phyloP scores from a whole-genome alignment of 805 yeast species.

The Torulaspora gathmanii region DNA sequence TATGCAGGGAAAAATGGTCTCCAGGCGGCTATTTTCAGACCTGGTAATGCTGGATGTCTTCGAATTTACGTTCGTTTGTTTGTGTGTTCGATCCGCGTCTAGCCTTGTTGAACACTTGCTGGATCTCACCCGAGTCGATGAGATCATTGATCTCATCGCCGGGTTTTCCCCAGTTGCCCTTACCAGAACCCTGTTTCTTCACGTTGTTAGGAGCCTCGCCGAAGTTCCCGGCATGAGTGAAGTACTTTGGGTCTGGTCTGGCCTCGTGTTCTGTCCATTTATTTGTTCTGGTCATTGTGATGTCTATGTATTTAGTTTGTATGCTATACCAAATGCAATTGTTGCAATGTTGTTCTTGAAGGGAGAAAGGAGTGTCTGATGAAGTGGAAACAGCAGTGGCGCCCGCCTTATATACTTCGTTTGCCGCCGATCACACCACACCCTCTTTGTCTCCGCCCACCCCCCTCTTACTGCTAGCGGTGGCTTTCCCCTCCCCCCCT shows the following conservation, averaged over 20 bases:
- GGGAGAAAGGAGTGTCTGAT: background rate
- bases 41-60: constrained; percentile 27
- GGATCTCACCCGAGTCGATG: constrained; percentile 53
- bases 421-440: constrained; percentile 4
- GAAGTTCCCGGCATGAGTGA: constrained; percentile 68
- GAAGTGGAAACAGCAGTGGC: background rate
- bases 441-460: background rate
- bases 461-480: background rate
- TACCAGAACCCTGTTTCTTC: constrained; percentile 83
- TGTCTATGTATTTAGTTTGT: background rate
- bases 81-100: constrained; percentile 51
- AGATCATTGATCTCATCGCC: constrained; percentile 73
- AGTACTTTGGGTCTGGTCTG: constrained; percentile 60
- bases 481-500: constrained; percentile 1
- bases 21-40: constrained; percentile 1
- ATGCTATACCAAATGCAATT: background rate
- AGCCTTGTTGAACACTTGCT: constrained; percentile 42
- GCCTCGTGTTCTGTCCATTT: constrained; percentile 67
- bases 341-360: background rate
- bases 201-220: constrained; percentile 70
- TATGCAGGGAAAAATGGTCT: constrained; percentile 3
- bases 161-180: constrained; percentile 79
- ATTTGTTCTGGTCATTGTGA: constrained; percentile 67
- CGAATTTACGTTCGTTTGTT: constrained; percentile 41
- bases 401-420: constrained; percentile 1